Evolutionary conservation across 768 basidiomycete species (phyloP), one percentile per base, ranked within the genome.

Genomic region (Boletellus emodensis): DNA sequence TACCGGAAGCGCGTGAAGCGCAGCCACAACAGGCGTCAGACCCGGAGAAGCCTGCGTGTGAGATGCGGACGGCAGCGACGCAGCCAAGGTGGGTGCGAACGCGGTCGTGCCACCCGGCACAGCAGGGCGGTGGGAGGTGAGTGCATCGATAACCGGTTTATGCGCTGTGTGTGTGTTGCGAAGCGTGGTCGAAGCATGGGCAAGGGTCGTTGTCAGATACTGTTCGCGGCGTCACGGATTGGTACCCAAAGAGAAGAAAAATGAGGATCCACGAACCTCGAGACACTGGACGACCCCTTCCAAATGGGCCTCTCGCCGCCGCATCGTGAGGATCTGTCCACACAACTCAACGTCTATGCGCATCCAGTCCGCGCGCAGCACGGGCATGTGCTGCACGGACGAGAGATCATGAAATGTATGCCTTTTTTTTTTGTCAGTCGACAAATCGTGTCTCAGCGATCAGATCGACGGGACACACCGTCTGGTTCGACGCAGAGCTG

Each of bases 311-410:
- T 84, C 83, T 58, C 88, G 75, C 38, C 88, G 71, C 32, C 70
- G 71, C 81, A 89, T 80, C 56, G 85, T 77, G 18, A 91, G 71
- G 41, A 87, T 63, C 61, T 90, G 84, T 4, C 85, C 86, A 60
- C 84, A 84, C 14, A 91, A 73, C 58, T 85, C 87, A 34, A 90
- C 89, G 58, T 91, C 89, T 37, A 87, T 80, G 44, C 76, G 78
- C 85, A 91, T 87, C 58, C 78, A 73, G 48, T 89, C 84, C 7
- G 75, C 53, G 3, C 76, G 74, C 38, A 88, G 64, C 11, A 83
- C 69, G 33, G 71, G 71, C 51, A 76, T 62, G 42, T 71, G 71
- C 35, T 67, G 71, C 54, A 83, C 72, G n/a, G 78, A 75, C 26
- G 68, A 61, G 2, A 83, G 60, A 63, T 83, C 83, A 53, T 86